These are phyloP conservation scores for Cutaneotrichosporon sp. DNA, from an alignment of 1,284 basidiomycete genomes.

Conservation along the genomic window DNA sequence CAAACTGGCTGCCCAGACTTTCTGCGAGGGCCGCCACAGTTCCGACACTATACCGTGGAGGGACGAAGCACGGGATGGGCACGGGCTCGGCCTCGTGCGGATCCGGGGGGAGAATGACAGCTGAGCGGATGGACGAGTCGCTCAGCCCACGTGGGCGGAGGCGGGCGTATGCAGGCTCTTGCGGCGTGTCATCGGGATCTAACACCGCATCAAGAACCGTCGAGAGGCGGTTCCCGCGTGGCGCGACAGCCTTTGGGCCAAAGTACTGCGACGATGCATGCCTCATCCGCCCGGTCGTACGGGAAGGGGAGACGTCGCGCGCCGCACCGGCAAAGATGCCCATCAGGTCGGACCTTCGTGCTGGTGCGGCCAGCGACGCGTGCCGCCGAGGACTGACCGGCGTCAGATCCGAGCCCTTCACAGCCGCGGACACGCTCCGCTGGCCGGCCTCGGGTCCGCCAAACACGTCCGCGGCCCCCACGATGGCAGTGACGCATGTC, in stretches of 20 bases:
- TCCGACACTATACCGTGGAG: background rate
- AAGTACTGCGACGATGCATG: slow-evolving; percentile 41
- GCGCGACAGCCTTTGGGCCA: slow-evolving; percentile 26
- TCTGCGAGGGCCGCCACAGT: background rate
- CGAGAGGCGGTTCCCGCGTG: slow-evolving; percentile 54
- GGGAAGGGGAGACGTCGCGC: slow-evolving; percentile 49
- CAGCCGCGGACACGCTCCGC: background rate
- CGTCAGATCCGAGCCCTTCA: background rate
- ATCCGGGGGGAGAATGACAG: slow-evolving; percentile 57
- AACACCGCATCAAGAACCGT: slow-evolving; percentile 74
- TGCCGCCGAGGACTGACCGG: slow-evolving; percentile 1
- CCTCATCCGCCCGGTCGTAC: slow-evolving; percentile 28
- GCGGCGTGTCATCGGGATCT: slow-evolving; percentile 57
- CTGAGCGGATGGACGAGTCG: slow-evolving; percentile 85
- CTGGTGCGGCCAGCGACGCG: slow-evolving; percentile 22
- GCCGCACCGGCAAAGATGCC: slow-evolving; percentile 78
- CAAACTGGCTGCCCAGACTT: background rate
- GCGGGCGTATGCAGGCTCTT: slow-evolving; percentile 55
- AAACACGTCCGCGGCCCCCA: slow-evolving; percentile 6
- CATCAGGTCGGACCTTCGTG: slow-evolving; percentile 47
- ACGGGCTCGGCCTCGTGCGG: background rate
- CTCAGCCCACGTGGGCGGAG: slow-evolving; percentile 75
- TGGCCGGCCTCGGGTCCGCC: background rate
- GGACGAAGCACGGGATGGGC: background rate
- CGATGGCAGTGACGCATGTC: background rate